These are phyloP conservation scores for Cucumis cinereus DNA, from an alignment of 306 rosid genomes.

Conservation along the genomic window DNA sequence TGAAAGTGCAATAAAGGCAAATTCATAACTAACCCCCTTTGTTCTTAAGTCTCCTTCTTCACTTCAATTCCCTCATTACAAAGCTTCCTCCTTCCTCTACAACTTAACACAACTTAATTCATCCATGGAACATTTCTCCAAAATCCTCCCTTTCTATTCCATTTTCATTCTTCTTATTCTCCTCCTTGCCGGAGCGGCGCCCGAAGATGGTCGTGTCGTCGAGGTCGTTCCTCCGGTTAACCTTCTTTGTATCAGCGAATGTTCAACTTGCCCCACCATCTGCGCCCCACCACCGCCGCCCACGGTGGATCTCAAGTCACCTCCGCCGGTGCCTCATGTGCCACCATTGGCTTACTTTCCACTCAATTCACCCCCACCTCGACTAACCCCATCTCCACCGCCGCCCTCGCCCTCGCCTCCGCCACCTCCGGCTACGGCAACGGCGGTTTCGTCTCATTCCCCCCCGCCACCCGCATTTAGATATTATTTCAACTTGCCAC, in stretches of 20 bases:
- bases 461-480: slow-evolving; percentile 40
- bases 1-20: neutral
- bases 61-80: neutral
- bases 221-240: slow-evolving; percentile 17
- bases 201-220: slow-evolving; percentile 16
- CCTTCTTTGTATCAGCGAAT: slow-evolving; percentile 58
- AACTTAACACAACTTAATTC: slow-evolving; percentile 2
- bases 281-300: slow-evolving; percentile 66
- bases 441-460: slow-evolving; percentile 3
- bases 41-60: neutral
- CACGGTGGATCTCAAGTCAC: slow-evolving; percentile 8
- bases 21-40: neutral
- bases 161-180: neutral
- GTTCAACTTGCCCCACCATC: slow-evolving; percentile 62
- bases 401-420: slow-evolving; percentile 2
- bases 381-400: slow-evolving; percentile 5
- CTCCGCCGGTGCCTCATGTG: slow-evolving; percentile 11
- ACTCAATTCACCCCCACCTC: slow-evolving; percentile 11
- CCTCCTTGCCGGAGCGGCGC: neutral
- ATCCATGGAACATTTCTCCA: neutral
- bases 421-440: neutral
- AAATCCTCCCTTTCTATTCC: neutral
- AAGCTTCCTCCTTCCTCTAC: neutral
- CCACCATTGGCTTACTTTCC: neutral
- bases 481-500: slow-evolving; percentile 29